Percentiles rank a stretch among this genome's conserved stretches.
phyloP scores from a whole-genome alignment of 345 rosid genomes.

The Erucastrum elatum region DNA sequence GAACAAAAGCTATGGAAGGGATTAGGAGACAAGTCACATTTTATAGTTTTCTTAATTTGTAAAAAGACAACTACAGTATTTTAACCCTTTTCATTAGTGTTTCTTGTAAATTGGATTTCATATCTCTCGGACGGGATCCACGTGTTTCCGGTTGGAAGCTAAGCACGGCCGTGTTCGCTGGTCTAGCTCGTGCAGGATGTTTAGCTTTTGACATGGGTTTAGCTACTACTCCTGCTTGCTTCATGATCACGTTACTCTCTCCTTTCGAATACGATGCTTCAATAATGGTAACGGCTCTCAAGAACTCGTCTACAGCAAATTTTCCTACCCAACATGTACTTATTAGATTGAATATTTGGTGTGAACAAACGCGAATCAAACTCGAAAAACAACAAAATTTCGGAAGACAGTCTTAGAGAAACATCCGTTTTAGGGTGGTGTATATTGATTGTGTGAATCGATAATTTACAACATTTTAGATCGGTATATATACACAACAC shows the following conservation, averaged over 20 bases:
- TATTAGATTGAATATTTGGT: not conserved
- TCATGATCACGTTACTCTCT: slow-evolving; percentile 76
- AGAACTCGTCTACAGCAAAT: not conserved
- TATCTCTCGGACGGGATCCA: slow-evolving; percentile 81
- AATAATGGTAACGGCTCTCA: slow-evolving; percentile 58
- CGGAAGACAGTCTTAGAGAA: not conserved
- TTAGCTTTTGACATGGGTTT: slow-evolving; percentile 79
- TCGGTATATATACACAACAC: too few species aligned
- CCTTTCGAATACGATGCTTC: slow-evolving; percentile 84
- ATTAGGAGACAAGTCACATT: slow-evolving; percentile 1
- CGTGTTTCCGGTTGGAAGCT: slow-evolving; percentile 62
- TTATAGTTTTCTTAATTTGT: not conserved
- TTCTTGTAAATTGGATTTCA: too few species aligned
- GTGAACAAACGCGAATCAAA: not conserved
- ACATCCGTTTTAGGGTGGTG: too few species aligned
- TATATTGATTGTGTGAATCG: too few species aligned
- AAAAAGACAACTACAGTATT: too few species aligned
- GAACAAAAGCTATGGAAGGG: not conserved
- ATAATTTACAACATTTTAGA: too few species aligned
- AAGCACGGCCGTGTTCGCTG: slow-evolving; percentile 76
- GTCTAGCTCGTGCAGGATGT: slow-evolving; percentile 82
- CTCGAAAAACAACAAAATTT: not conserved
- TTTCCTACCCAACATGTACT: not conserved
- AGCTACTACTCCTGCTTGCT: slow-evolving; percentile 96
- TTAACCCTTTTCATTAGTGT: too few species aligned